Evolutionary conservation across 2,329 filamentous ascomycete genomes (phyloP), one percentile per base, ranked within the genome.

Genomic region (Aureobasidium sp.): DNA sequence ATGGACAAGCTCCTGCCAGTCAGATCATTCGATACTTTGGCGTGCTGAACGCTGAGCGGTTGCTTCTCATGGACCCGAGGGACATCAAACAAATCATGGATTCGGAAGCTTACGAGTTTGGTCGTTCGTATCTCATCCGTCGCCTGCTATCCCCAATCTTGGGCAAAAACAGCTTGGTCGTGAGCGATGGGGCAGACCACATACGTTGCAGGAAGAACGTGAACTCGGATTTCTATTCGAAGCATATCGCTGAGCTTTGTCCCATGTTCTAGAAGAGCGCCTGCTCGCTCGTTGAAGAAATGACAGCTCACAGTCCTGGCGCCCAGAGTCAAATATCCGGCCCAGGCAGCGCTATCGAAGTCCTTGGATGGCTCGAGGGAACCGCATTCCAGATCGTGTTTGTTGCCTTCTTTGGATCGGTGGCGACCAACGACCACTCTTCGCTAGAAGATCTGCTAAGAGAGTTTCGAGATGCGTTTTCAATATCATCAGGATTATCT

Each of bases 11-110:
- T 29, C 33, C 55, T 4, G 17, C 25, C 55, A 33, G 33, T 40
- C 27, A 45, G 10, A 21, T 58, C 6, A 25, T 58, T 15, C 55
- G 55, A 38, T 58, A 58, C 10, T 49, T 40, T 33, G 55, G 55
- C 8, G 43, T 58, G n/a, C 43, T 58, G 31, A 58, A 58, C 23
- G 49, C 55, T 5, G 55, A 58, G 29, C 21, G 55, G 10, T 11
- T 58, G 31, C 43, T 58, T 31, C 55, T 58, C 27, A 58, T n/a
- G 21, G 23, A 58, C 17, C 55, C 55, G 4, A 58, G 49, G 8
- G 55, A 58, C 6, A 49, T 58, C 43, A 38, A 40, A 40, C 55
- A 58, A 42, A 43, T 58, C 23, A 27, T 58, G 31, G 55, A 58
- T n/a, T 21, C 42, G 4, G 21, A 58, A 19, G 55, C 55, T n/a